These are phyloP conservation scores for Dactylonectria estremocensis DNA, from an alignment of 2,329 filamentous ascomycete genomes.

Conservation along the genomic window DNA sequence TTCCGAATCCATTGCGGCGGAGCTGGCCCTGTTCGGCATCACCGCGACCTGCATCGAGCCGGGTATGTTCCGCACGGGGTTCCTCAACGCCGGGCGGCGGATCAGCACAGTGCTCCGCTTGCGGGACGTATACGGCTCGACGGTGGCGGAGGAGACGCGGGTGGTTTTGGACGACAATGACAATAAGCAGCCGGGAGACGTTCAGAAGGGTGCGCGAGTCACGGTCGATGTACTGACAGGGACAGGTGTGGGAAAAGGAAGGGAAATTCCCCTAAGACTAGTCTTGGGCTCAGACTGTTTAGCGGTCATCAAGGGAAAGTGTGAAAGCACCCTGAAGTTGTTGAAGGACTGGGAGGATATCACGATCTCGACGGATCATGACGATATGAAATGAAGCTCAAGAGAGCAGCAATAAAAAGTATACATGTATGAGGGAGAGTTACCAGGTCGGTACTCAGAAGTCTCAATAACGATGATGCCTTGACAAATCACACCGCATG, in stretches of 20 bases:
- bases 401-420: not conserved
- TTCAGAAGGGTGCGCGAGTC: slow-evolving; percentile 64
- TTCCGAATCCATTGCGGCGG: slow-evolving; percentile 57
- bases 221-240: slow-evolving; percentile 70
- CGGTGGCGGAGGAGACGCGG: slow-evolving; percentile 21
- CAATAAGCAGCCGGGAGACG: slow-evolving; percentile 60
- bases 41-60: slow-evolving; percentile 45
- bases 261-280: slow-evolving; percentile 65
- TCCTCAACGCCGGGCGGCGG: slow-evolving; percentile 36
- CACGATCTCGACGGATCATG: slow-evolving; percentile 43
- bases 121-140: slow-evolving; percentile 24
- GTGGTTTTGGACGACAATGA: slow-evolving; percentile 19
- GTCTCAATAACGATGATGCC: too few relatives aligned
- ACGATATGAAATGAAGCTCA: slow-evolving; percentile 10
- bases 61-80: slow-evolving; percentile 37
- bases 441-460: too few relatives aligned
- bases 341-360: slow-evolving; percentile 64
- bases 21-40: slow-evolving; percentile 60
- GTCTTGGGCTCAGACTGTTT: slow-evolving; percentile 67
- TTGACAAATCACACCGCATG: too few relatives aligned
- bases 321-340: slow-evolving; percentile 58
- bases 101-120: slow-evolving; percentile 25
- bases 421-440: too few relatives aligned
- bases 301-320: slow-evolving; percentile 59
- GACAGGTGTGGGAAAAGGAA: slow-evolving; percentile 62